Evolutionary conservation across 108 stramenopile genomes (phyloP).

Genomic region (Cyclotella sp.): DNA sequence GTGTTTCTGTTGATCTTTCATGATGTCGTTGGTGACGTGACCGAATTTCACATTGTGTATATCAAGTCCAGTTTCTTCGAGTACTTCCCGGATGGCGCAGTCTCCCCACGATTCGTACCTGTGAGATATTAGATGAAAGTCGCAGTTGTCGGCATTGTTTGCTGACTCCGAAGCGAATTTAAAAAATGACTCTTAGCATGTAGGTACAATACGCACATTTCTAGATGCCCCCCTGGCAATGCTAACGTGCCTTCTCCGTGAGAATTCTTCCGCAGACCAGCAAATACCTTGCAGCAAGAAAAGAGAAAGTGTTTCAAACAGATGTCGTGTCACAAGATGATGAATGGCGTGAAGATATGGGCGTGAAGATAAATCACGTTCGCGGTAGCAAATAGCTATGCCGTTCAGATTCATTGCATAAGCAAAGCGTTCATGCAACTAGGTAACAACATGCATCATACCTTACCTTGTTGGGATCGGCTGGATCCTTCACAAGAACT

Average conservation of each 20-base stretch:
- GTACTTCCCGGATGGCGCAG: conserved; percentile 86
- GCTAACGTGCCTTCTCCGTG: conserved; percentile 79
- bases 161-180: not conserved
- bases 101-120: conserved; percentile 82
- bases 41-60: conserved; percentile 61
- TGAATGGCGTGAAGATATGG: too few relatives aligned
- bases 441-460: not conserved
- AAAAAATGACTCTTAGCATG: too few relatives aligned
- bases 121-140: not conserved
- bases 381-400: too few relatives aligned
- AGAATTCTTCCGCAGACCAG: conserved; percentile 79
- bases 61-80: conserved; percentile 81
- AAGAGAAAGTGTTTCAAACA: conserved; percentile 1
- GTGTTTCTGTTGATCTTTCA: conserved; percentile 74
- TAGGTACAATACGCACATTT: conserved; percentile 38
- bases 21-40: conserved; percentile 87
- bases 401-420: not conserved
- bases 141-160: not conserved
- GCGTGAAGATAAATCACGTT: too few relatives aligned
- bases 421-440: not conserved
- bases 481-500: conserved; percentile 71
- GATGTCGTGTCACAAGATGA: not conserved
- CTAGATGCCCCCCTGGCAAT: conserved; percentile 88
- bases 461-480: conserved; percentile 52
- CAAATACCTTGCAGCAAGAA: conserved; percentile 43